Conservation (phyloP, 306 rosid species). For the Aeschynomene evenia region DNA sequence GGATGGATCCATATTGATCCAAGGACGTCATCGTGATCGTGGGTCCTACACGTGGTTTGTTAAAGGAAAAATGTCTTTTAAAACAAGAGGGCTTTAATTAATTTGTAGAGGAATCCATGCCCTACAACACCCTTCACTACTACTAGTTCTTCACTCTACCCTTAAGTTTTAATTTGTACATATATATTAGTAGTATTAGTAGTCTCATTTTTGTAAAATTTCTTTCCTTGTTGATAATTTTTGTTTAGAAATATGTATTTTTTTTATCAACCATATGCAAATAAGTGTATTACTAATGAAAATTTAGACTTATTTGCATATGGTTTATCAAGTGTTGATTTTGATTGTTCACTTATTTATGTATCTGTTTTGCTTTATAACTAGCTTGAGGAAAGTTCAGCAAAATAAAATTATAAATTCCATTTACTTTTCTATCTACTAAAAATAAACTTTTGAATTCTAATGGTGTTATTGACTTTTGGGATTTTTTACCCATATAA, state of each 20-base stretch:
- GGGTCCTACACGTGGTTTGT: slow-evolving; percentile 20
- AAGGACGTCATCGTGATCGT: slow-evolving; percentile 8
- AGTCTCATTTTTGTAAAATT: neutral
- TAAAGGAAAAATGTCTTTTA: neutral
- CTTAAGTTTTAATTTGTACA: neutral
- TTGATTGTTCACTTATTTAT: too few species aligned
- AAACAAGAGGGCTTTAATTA: neutral
- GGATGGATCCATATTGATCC: slow-evolving; percentile 20
- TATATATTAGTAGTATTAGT: neutral
- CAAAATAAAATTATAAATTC: neutral
- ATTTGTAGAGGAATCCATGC: slow-evolving; percentile 43
- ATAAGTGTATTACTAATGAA: too few species aligned
- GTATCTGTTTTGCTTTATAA: neutral
- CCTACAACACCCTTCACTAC: neutral
- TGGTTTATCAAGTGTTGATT: too few species aligned
- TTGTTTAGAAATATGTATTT: too few species aligned
- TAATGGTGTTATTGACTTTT: too few species aligned
- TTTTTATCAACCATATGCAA: too few species aligned
- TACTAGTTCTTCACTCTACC: neutral
- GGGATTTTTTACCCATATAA: too few species aligned
- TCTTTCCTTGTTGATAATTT: neutral
- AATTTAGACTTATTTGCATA: too few species aligned
- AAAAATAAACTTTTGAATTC: too few species aligned
- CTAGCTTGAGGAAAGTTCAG: neutral
- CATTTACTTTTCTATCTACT: neutral